phyloP scores from a whole-genome alignment of 768 basidiomycete genomes.

The Fomitopsis serialis region DNA sequence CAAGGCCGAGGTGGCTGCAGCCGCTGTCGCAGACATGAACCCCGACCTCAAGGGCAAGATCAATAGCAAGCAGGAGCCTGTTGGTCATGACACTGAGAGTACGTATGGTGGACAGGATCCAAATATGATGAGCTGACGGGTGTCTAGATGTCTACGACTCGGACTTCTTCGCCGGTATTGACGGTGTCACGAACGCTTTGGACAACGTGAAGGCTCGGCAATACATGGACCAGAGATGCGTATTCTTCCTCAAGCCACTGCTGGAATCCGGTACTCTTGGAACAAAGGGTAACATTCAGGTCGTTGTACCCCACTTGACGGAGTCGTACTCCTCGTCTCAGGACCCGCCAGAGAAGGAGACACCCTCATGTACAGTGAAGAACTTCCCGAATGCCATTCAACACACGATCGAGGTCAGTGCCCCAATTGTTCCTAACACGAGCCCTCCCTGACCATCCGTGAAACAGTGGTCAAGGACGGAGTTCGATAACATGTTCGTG shows the following conservation, averaged over 20 bases:
- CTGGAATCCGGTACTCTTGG: conserved; percentile 97
- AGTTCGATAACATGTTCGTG: conserved; percentile 90
- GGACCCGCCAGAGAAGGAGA: conserved; percentile 97
- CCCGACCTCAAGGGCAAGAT: conserved; percentile 85
- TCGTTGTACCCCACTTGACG: conserved; percentile 88
- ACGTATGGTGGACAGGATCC: conserved; percentile 24
- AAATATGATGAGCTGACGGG: conserved; percentile 7
- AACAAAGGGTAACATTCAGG: conserved; percentile 96
- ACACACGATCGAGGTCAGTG: conserved; percentile 88
- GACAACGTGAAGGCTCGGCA: conserved; percentile 95
- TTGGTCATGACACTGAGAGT: conserved; percentile 93
- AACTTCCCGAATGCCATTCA: conserved; percentile 98
- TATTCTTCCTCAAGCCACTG: conserved; percentile 93
- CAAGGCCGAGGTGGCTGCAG: conserved; percentile 91
- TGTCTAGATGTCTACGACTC: conserved; percentile 78
- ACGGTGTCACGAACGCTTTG: conserved; percentile 95
- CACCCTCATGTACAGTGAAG: conserved; percentile 96
- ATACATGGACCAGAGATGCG: conserved; percentile 99
- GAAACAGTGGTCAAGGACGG: conserved; percentile 82
- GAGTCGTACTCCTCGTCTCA: conserved; percentile 98
- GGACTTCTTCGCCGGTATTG: conserved; percentile 79
- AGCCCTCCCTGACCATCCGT: background rate
- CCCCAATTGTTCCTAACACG: too few relatives aligned
- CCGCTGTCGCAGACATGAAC: conserved; percentile 95
- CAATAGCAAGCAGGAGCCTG: conserved; percentile 83